These are phyloP conservation scores for Colletotrichum agaves DNA, from an alignment of 2,329 filamentous ascomycete species.

Conservation along the genomic window DNA sequence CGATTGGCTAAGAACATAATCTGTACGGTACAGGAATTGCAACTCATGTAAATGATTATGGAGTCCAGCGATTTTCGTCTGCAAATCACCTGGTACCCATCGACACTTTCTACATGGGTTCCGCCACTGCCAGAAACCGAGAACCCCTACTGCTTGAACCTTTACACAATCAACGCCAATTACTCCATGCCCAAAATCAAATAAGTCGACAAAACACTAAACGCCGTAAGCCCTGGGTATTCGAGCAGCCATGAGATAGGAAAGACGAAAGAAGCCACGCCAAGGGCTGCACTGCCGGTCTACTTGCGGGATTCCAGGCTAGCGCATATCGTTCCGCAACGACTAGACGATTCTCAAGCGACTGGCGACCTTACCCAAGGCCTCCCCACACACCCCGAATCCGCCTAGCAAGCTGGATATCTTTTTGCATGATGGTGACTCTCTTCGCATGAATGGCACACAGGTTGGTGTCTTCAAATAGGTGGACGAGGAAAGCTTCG, in stretches of 20 bases:
- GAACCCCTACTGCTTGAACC: too few relatives aligned
- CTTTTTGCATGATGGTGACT: conserved; percentile 97
- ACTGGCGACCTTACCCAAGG: conserved; percentile 56
- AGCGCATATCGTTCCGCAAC: not conserved
- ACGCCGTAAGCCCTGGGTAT: conserved; percentile 18
- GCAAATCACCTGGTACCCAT: too few relatives aligned
- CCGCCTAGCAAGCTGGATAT: conserved; percentile 89
- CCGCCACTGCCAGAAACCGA: too few relatives aligned
- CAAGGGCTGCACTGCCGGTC: not conserved
- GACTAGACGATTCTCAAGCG: not conserved
- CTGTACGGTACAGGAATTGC: too few relatives aligned
- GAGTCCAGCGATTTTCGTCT: too few relatives aligned
- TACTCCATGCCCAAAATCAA: conserved; percentile 6
- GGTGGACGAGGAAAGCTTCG: conserved; percentile 94
- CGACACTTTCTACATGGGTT: too few relatives aligned
- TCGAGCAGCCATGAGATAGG: not conserved
- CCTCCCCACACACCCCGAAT: conserved; percentile 84
- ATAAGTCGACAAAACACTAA: not conserved
- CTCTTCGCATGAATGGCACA: conserved; percentile 97
- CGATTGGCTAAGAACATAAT: too few relatives aligned
- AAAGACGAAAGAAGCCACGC: not conserved
- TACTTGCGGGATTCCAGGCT: not conserved
- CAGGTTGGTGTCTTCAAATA: conserved; percentile 97
- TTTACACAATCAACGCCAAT: not conserved
- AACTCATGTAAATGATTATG: too few relatives aligned